These are phyloP conservation scores for Curvularia eragrostidis DNA, from an alignment of 2,329 filamentous ascomycete species.

Conservation along the genomic window DNA sequence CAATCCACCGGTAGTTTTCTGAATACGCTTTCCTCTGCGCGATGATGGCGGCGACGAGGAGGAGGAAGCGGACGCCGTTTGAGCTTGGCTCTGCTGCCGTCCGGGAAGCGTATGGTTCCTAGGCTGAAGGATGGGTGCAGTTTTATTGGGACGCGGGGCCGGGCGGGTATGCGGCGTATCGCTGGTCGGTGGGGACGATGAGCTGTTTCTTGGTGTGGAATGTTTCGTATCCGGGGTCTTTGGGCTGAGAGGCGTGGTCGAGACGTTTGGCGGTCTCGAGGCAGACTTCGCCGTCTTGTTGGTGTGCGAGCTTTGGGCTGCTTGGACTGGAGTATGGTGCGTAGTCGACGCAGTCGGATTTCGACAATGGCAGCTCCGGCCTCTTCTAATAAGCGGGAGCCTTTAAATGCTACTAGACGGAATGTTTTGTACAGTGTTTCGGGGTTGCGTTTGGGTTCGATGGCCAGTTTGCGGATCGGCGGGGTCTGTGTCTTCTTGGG, in stretches of 20 bases:
- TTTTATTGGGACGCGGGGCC: not conserved
- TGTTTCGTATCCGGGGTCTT: not conserved
- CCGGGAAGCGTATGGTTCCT: not conserved
- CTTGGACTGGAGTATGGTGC: not conserved
- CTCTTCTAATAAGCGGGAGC: constrained; percentile 5
- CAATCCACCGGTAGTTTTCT: not conserved
- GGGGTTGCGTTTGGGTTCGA: not conserved
- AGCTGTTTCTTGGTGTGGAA: not conserved
- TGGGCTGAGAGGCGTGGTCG: not conserved
- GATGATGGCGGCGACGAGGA: not conserved
- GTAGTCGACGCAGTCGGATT: not conserved
- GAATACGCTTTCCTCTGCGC: not conserved
- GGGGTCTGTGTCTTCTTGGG: not conserved
- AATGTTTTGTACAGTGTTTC: not conserved
- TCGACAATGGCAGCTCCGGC: not conserved
- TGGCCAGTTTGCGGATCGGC: constrained; percentile 2
- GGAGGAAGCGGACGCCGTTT: not conserved
- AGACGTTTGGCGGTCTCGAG: not conserved
- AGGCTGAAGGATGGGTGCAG: not conserved
- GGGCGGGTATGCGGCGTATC: not conserved
- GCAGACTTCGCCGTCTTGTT: not conserved
- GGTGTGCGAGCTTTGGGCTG: not conserved
- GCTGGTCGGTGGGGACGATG: not conserved
- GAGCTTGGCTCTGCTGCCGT: not conserved
- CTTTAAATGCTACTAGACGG: not conserved